Evolutionary conservation across 805 yeast species (phyloP).

Genomic region (Candida boidinii): DNA sequence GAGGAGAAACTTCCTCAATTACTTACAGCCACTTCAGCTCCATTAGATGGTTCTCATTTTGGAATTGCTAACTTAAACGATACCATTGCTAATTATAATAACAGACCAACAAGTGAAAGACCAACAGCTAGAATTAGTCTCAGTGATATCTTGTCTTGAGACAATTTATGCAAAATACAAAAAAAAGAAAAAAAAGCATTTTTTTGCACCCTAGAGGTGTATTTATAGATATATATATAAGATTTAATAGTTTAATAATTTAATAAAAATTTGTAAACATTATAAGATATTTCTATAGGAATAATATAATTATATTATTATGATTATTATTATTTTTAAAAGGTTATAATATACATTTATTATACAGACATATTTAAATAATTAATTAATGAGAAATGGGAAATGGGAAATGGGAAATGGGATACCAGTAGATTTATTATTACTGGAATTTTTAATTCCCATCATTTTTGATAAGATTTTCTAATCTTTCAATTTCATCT

Average conservation of each 20-base stretch:
- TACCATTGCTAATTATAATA: slow-evolving; percentile 1
- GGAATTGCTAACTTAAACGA: slow-evolving; percentile 10
- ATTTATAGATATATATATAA: too few relatives aligned
- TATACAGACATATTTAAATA: not conserved
- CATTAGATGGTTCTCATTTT: slow-evolving; percentile 14
- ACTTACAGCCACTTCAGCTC: slow-evolving; percentile 3
- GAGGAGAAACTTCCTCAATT: slow-evolving; percentile 17
- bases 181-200: not conserved
- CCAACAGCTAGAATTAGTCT: slow-evolving; percentile 10
- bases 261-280: not conserved
- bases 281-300: too few relatives aligned
- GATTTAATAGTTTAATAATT: not conserved
- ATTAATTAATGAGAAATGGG: not conserved
- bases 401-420: too few relatives aligned
- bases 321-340: slow-evolving; percentile 1
- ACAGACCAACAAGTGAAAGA: not conserved
- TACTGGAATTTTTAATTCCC: not conserved
- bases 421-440: too few relatives aligned
- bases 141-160: slow-evolving; percentile 12
- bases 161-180: not conserved
- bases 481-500: slow-evolving; percentile 69
- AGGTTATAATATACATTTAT: not conserved
- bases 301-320: not conserved
- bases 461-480: slow-evolving; percentile 37
- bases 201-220: too few relatives aligned